Base-by-base conservation (phyloP, 768 basidiomycete species). In the Coprinellus micaceus region DNA sequence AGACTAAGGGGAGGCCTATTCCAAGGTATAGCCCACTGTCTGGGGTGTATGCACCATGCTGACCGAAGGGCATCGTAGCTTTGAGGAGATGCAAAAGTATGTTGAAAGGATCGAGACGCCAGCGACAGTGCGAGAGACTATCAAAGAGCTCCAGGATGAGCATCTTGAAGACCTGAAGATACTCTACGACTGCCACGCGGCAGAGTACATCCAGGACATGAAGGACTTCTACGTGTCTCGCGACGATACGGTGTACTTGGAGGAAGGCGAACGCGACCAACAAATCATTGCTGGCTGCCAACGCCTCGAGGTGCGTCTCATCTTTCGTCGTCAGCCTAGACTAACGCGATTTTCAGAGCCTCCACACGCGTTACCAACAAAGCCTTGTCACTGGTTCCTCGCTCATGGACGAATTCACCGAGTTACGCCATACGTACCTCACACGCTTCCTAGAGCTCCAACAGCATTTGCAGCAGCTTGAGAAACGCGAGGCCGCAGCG, bases 21-120 rank as follows among this genome's bases (percentile, higher is more conserved):
- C 47, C 47, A 12, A 49, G 47, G 47, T 49, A 49, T 4, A 28
- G n/a, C n/a, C n/a, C n/a, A n/a, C n/a, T n/a, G n/a, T n/a, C n/a
- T n/a, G 3, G 30, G 7, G 13, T 4, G 10, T 15, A 1, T 29
- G 15, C 4, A 17, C 25, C 2, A 3, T 7, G 24, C 25, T 13
- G 6, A 3, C 26, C 24, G 5, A 15, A 11, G 15, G 47, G 15
- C 30, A 7, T 28, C 6, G 21, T 37, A 49, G 47, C 28, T n/a
- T 49, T n/a, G 26, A 49, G 12, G 28, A 49, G 25, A 49, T 49
- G 47, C 47, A 49, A 21, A 12, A 49, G 26, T 10, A 28, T 17
- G 47, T 15, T 4, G 24, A 26, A 30, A 21, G 13, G 19, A n/a
- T 49, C 4, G 47, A 26, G 28, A 49, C 47, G 47, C 28, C 47